These are phyloP conservation scores for Zygoascus meyerae DNA, from an alignment of 1,139 yeast species.

Conservation along the genomic window DNA sequence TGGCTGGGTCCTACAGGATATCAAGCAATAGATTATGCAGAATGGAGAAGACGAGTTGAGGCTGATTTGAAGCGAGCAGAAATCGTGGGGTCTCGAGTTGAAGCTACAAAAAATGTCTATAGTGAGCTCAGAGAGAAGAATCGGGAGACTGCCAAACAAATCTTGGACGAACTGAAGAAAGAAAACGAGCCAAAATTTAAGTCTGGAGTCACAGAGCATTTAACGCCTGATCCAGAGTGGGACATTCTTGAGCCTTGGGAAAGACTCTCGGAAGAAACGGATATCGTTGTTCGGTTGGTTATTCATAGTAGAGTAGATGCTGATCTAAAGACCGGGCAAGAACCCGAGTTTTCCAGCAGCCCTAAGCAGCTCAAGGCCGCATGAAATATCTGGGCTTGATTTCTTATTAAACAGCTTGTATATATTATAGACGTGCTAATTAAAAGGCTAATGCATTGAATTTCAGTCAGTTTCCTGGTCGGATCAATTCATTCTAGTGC, in stretches of 20 bases:
- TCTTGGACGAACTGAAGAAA: constrained; percentile 21
- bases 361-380: not conserved
- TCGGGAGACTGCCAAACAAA: constrained; percentile 18
- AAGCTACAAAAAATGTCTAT: constrained; percentile 17
- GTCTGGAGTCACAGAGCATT: constrained; percentile 8
- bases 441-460: no score
- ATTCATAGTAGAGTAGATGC: constrained; percentile 19
- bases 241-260: constrained; percentile 28
- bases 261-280: constrained; percentile 24
- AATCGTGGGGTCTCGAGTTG: constrained; percentile 14
- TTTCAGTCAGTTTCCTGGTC: no score
- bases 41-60: constrained; percentile 30
- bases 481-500: no score
- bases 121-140: constrained; percentile 21
- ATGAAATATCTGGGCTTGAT: no score
- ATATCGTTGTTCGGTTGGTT: constrained; percentile 24
- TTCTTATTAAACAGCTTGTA: no score
- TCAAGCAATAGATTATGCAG: constrained; percentile 26
- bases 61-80: constrained; percentile 16
- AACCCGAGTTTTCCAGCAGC: not conserved
- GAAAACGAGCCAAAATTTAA: constrained; percentile 13
- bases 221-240: constrained; percentile 21
- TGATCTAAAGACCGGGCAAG: no score
- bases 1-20: constrained; percentile 35
- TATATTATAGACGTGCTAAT: no score